phyloP scores from a whole-genome alignment of 805 yeast genomes.

The Starmerella cellae region DNA sequence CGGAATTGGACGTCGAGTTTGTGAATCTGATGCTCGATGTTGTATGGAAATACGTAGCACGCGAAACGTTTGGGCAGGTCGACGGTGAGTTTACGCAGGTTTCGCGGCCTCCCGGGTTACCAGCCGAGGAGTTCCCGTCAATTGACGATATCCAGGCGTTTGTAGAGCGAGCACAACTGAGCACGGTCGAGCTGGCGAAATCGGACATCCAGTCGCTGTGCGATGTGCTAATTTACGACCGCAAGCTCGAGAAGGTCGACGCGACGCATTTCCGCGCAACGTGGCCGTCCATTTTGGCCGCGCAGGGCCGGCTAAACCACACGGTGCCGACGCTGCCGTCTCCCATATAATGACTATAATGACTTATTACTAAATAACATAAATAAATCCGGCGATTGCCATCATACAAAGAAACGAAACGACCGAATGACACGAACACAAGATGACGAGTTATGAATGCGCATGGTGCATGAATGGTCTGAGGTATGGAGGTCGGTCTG shows the following conservation, averaged over 20 bases:
- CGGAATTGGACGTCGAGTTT: conserved; percentile 87
- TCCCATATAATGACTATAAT: conserved; percentile 12
- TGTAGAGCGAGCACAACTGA: conserved; percentile 56
- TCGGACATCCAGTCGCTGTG: conserved; percentile 70
- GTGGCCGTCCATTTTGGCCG: conserved; percentile 40
- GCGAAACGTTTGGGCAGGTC: conserved; percentile 55
- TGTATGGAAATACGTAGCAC: conserved; percentile 75
- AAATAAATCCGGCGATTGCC: no score
- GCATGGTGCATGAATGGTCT: no score
- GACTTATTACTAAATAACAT: no score
- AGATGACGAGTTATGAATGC: no score
- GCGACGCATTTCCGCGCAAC: conserved; percentile 62
- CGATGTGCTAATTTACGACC: conserved; percentile 79
- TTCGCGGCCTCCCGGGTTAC: conserved; percentile 38
- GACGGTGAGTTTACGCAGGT: conserved; percentile 31
- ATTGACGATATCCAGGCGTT: conserved; percentile 65
- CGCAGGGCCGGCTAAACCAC: conserved; percentile 17
- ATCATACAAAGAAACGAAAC: no score
- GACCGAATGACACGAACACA: no score
- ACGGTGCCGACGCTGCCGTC: conserved; percentile 10
- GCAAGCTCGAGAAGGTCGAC: conserved; percentile 55
- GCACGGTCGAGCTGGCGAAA: conserved; percentile 64
- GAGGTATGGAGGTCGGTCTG: no score
- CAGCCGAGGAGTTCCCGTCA: conserved; percentile 49
- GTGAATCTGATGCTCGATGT: conserved; percentile 72